Conservation (phyloP, 1,139 yeast genomes). For the Kurtzmaniella quercitrusa region DNA sequence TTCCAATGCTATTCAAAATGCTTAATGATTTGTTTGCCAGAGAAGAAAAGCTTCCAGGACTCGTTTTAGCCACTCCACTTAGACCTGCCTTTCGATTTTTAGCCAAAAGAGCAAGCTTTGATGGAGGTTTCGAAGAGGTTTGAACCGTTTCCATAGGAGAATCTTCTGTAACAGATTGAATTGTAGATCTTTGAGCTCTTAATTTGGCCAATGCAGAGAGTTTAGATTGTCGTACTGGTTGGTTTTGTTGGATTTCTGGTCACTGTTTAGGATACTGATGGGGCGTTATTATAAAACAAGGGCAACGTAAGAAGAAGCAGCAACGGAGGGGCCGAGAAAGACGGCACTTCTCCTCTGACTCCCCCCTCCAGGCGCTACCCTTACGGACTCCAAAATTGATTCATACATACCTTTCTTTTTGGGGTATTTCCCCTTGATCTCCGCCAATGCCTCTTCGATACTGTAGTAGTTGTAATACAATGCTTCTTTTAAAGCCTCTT, state of each 20-base stretch:
- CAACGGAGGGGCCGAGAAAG: constrained; percentile 1
- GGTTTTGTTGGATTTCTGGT: too few species aligned
- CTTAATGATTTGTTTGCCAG: constrained; percentile 15
- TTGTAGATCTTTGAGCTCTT: constrained; percentile 20
- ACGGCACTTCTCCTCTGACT: constrained; percentile 2
- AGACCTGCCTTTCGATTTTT: neutral
- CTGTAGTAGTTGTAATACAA: constrained; percentile 61
- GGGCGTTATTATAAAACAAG: constrained; percentile 8
- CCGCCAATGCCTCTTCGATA: constrained; percentile 48
- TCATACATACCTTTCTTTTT: constrained; percentile 42
- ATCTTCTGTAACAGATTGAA: neutral
- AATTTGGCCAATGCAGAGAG: constrained; percentile 47
- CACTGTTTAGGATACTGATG: constrained; percentile 19
- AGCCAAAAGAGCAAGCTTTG: constrained; percentile 1
- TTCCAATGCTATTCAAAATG: constrained; percentile 13
- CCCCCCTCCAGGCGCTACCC: neutral
- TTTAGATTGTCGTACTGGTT: constrained; percentile 23
- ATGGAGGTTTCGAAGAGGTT: neutral
- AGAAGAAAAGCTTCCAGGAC: neutral
- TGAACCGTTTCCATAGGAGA: neutral
- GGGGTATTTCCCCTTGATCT: constrained; percentile 42
- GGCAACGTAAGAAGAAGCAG: neutral
- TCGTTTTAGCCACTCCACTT: neutral
- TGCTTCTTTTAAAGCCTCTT: constrained; percentile 52
- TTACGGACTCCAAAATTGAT: constrained; percentile 2